A percentile compares a stretch with the other conserved stretches of the same genome.
phyloP scores from a whole-genome alignment of 176 grass and related monocot species.

The Eragrostis curvula region DNA sequence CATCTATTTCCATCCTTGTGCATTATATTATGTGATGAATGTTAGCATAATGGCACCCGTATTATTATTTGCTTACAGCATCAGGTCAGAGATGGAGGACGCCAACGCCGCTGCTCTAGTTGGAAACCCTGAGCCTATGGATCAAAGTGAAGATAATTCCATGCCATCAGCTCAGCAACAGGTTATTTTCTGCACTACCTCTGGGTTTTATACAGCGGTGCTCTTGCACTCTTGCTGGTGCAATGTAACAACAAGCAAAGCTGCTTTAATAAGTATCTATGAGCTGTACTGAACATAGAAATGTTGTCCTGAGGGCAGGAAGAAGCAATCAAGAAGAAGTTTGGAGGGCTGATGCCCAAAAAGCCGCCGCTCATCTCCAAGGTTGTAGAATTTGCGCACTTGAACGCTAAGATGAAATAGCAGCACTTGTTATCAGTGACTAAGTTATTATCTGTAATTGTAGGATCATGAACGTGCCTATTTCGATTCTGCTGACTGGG shows the following conservation, averaged over 20 bases:
- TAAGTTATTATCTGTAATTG: conserved; percentile 37
- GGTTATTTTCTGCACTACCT: conserved; percentile 49
- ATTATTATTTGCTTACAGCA: conserved; percentile 10
- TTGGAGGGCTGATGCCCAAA: conserved; percentile 85
- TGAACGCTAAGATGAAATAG: conserved; percentile 20
- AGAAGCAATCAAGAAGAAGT: conserved; percentile 84
- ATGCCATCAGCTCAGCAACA: conserved; percentile 85
- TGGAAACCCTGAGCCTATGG: conserved; percentile 59
- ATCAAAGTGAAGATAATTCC: conserved; percentile 54
- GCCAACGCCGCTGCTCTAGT: conserved; percentile 25
- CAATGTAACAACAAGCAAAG: neutral
- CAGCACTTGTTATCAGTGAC: neutral
- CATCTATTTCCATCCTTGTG: neutral
- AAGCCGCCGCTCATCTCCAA: conserved; percentile 94
- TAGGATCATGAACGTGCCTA: conserved; percentile 93
- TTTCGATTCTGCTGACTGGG: conserved; percentile 96
- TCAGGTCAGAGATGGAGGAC: conserved; percentile 55
- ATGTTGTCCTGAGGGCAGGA: conserved; percentile 54
- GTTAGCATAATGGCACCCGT: neutral
- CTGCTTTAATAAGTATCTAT: neutral
- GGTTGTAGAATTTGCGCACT: conserved; percentile 40
- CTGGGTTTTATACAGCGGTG: conserved; percentile 22
- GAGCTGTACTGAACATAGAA: conserved; percentile 11
- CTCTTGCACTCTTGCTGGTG: neutral
- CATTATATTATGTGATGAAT: neutral